Conservation (phyloP, 208 protist genomes). For the Trypanosoma congolense region DNA sequence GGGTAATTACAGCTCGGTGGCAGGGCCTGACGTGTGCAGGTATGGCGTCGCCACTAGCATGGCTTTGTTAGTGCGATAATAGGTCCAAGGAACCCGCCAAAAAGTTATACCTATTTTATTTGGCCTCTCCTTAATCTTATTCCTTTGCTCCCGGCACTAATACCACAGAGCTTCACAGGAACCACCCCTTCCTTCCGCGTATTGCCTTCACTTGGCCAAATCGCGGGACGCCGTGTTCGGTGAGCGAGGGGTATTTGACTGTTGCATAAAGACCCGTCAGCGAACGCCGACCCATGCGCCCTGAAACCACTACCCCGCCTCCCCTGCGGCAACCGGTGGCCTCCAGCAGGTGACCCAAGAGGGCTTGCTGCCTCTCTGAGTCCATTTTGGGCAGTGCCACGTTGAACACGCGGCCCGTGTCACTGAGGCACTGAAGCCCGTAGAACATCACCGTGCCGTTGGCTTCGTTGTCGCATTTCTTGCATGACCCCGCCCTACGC, state of each 20-base stretch:
- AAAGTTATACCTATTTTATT: no score
- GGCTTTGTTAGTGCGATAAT: no score
- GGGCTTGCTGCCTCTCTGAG: conserved; percentile 39
- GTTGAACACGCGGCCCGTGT: conserved; percentile 76
- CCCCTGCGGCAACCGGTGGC: conserved; percentile 20
- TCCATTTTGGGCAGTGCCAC: conserved; percentile 68
- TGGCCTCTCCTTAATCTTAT: no score
- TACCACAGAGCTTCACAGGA: conserved; percentile 28
- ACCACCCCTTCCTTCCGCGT: conserved; percentile 84
- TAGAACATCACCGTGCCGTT: conserved; percentile 54
- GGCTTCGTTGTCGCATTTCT: conserved; percentile 11
- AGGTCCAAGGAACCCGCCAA: no score
- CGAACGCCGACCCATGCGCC: conserved; percentile 11
- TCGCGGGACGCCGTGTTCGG: conserved; percentile 78
- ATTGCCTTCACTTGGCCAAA: conserved; percentile 85
- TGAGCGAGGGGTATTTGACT: conserved; percentile 76
- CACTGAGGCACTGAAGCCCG: conserved; percentile 75
- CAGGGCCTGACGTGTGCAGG: no score
- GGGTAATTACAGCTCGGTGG: no score
- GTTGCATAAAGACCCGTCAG: conserved; percentile 82
- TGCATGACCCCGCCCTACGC: neutral
- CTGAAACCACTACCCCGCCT: conserved; percentile 6
- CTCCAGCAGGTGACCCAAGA: conserved; percentile 62
- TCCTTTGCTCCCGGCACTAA: no score
- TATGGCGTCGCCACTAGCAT: no score